Conservation (phyloP, 768 basidiomycete species). For the Pulveroboletus ravenelii region DNA sequence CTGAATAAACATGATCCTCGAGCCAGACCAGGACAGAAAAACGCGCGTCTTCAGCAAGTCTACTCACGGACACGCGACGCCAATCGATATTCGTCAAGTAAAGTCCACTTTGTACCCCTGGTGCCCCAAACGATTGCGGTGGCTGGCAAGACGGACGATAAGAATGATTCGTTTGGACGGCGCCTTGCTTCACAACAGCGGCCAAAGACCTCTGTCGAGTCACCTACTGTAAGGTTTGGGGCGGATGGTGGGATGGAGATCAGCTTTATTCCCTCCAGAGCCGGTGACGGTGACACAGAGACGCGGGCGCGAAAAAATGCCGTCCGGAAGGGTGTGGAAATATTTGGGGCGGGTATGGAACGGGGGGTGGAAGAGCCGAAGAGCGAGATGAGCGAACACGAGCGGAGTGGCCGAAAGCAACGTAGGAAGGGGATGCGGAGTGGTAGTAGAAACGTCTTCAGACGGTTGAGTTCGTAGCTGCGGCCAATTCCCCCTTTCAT, state of each 20-base stretch:
- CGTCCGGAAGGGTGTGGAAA: constrained; percentile 60
- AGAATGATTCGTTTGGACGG: constrained; percentile 65
- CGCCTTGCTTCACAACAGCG: constrained; percentile 40
- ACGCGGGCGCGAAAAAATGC: constrained; percentile 30
- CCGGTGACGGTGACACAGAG: constrained; percentile 11
- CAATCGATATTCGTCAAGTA: constrained; percentile 40
- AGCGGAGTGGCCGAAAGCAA: constrained; percentile 73
- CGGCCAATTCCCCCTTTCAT: not conserved
- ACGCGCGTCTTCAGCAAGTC: constrained; percentile 43
- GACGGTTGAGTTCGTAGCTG: constrained; percentile 26
- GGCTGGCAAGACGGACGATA: constrained; percentile 34
- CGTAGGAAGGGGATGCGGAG: constrained; percentile 78
- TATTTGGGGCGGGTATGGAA: constrained; percentile 88
- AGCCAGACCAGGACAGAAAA: constrained; percentile 44
- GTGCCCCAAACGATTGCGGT: constrained; percentile 38
- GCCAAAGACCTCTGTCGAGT: constrained; percentile 10
- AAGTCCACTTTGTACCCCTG: constrained; percentile 64
- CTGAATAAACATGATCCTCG: constrained; percentile 56
- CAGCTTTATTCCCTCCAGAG: constrained; percentile 66
- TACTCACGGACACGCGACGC: constrained; percentile 38
- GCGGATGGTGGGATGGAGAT: constrained; percentile 76
- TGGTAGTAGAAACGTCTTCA: constrained; percentile 85
- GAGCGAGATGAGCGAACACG: constrained; percentile 53
- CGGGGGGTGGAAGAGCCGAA: constrained; percentile 55
- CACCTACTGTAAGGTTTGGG: constrained; percentile 18